Conservation (phyloP, 192 early-diverging fungal genomes). For the Jimgerdemannia lactiflua region DNA sequence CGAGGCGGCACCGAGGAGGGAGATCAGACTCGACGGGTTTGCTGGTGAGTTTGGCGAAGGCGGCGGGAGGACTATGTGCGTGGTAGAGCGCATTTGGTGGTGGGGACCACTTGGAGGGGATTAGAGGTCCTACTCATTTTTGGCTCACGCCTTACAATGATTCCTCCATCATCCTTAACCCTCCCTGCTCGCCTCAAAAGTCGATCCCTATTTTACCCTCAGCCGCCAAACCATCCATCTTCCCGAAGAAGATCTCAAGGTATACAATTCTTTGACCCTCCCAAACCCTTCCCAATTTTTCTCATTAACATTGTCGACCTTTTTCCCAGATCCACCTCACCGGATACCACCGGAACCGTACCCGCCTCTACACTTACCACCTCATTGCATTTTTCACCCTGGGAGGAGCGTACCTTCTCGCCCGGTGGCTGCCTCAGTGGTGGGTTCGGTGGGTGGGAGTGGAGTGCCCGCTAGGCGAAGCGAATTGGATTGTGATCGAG, state of each 20-base stretch:
- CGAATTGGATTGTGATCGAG: constrained; percentile 68
- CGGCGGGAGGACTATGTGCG: neutral
- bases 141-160: neutral
- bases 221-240: constrained; percentile 40
- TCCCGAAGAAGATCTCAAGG: constrained; percentile 68
- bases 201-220: neutral
- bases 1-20: constrained; percentile 13
- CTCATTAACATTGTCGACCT: neutral
- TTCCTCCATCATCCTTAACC: neutral
- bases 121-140: too few relatives aligned
- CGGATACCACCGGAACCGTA: constrained; percentile 57
- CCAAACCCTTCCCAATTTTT: neutral
- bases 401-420: constrained; percentile 73
- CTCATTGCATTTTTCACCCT: constrained; percentile 60
- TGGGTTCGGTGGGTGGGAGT: constrained; percentile 69
- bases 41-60: neutral
- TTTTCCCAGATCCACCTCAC: constrained; percentile 39
- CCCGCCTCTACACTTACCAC: constrained; percentile 58
- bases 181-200: neutral
- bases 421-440: constrained; percentile 82
- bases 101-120: too few relatives aligned
- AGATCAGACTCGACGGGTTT: neutral
- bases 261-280: neutral
- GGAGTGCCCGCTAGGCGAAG: constrained; percentile 62
- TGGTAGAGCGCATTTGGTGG: neutral